These are phyloP conservation scores for Penicillium nordicum DNA, from an alignment of 2,329 filamentous ascomycete genomes.

Conservation along the genomic window DNA sequence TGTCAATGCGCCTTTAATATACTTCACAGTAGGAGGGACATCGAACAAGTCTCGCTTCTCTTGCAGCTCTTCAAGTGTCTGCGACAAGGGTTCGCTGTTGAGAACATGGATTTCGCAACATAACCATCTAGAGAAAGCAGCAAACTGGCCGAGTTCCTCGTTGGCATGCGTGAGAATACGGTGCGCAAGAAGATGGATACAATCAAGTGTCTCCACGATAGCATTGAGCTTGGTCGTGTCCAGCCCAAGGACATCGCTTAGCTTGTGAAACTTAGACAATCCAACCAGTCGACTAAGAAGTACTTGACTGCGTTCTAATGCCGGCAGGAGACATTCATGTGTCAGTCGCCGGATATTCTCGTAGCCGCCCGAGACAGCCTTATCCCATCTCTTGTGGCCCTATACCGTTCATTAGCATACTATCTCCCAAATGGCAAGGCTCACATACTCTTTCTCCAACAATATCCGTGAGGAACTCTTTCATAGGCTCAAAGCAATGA, in stretches of 20 bases:
- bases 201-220: constrained; percentile 66
- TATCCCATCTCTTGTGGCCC: constrained; percentile 95
- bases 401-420: constrained; percentile 35
- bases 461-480: constrained; percentile 85
- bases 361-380: constrained; percentile 73
- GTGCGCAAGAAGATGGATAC: constrained; percentile 71
- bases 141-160: constrained; percentile 74
- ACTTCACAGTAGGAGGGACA: constrained; percentile 67
- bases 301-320: constrained; percentile 76
- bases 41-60: constrained; percentile 77
- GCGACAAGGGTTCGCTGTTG: constrained; percentile 58
- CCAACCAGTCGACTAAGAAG: constrained; percentile 80
- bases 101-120: constrained; percentile 77
- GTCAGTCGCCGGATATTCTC: constrained; percentile 72
- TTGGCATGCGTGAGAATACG: constrained; percentile 68
- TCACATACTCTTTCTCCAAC: constrained; percentile 68
- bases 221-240: constrained; percentile 59
- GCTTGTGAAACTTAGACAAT: constrained; percentile 74
- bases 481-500: constrained; percentile 69
- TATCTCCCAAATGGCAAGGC: neutral
- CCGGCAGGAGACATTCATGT: constrained; percentile 85
- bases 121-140: constrained; percentile 78
- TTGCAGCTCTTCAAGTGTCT: constrained; percentile 64
- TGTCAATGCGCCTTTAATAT: constrained; percentile 69
- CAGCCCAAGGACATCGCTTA: constrained; percentile 64